A percentile compares a stretch with the other conserved stretches of the same genome.
phyloP scores from a whole-genome alignment of 1,139 yeast genomes.

The Meyerozyma elateridarum region DNA sequence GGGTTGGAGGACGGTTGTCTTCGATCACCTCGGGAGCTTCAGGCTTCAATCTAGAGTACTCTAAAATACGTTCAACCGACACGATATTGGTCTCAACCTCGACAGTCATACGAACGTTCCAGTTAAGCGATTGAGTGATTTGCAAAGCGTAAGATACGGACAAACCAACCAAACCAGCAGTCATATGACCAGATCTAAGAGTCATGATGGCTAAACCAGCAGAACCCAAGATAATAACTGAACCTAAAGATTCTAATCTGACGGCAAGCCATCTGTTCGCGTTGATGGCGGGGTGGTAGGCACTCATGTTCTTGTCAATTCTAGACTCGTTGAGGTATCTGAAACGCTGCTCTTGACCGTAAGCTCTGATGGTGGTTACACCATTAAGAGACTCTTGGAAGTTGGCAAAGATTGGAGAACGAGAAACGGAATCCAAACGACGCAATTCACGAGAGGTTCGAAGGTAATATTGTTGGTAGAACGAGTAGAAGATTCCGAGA shows the following conservation, averaged over 20 bases:
- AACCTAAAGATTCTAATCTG: constrained; percentile 85
- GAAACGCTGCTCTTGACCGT: constrained; percentile 71
- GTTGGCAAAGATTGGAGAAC: constrained; percentile 93
- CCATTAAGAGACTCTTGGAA: constrained; percentile 95
- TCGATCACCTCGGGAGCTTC: constrained; percentile 83
- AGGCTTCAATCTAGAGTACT: constrained; percentile 66
- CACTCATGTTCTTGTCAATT: constrained; percentile 82
- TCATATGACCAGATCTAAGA: constrained; percentile 59
- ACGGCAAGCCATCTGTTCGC: constrained; percentile 98
- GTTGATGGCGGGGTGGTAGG: constrained; percentile 88
- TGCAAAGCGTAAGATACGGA: constrained; percentile 91
- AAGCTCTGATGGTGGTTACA: constrained; percentile 86
- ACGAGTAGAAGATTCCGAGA: constrained; percentile 63
- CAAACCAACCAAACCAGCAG: constrained; percentile 91
- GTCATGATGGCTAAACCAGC: constrained; percentile 76
- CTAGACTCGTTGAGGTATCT: constrained; percentile 67
- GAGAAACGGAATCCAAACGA: constrained; percentile 88
- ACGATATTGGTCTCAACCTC: constrained; percentile 97
- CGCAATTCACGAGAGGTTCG: constrained; percentile 91
- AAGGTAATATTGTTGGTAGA: constrained; percentile 86
- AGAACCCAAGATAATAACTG: constrained; percentile 78
- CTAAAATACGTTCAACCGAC: constrained; percentile 90
- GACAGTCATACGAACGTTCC: constrained; percentile 98
- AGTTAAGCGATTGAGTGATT: constrained; percentile 86
- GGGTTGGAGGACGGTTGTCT: constrained; percentile 52